Evolutionary conservation across 2,329 filamentous ascomycete genomes (phyloP), one percentile per base, ranked within the genome.

Genomic region (Clarireedia paspali): DNA sequence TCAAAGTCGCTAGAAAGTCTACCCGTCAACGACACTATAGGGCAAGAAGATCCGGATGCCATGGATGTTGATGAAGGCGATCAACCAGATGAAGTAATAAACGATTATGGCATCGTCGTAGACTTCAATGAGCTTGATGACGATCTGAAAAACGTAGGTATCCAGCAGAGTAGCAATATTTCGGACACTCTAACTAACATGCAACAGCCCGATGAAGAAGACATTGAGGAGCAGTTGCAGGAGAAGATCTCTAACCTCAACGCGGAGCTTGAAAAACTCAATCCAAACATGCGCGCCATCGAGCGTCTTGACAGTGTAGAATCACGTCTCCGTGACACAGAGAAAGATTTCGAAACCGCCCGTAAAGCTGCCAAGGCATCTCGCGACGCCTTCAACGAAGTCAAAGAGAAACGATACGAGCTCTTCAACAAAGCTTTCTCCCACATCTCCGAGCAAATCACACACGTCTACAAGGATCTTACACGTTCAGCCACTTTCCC

Each of bases 381-480:
- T 10, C 90, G 88, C 66, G 85, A 91, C n/a, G 83, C 83, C 2
- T 99, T 97, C 68, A 87, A 89, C 65, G 77, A 83, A 20, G 80
- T 96, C 60, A 94, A 92, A 73, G 81, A 87, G 56, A 83, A 87
- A 72, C 87, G 94, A 55, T 89, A 87, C 61, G 89, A 95, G 61
- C 81, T 96, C 30, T 99, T 99, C 80, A 94, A 91, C 76, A 92
- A 91, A 70, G 94, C 94, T 12, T 97, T 96, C 74, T 79, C 82
- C 20, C 94, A 99, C 71, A 99, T 99, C 68, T 89, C 90, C 45
- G 90, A 96, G 64, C 91, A 96, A 70, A 97, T 99, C 64, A 87
- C 85, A 30, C 84, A 88, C 52, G 94, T 97, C 26, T 99, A 99
- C 78, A 91, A 91, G 67, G 92, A 97, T 67, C 83, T 99, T 48